Base-by-base conservation (phyloP, 306 rosid genomes). In the Malus domestica region DNA sequence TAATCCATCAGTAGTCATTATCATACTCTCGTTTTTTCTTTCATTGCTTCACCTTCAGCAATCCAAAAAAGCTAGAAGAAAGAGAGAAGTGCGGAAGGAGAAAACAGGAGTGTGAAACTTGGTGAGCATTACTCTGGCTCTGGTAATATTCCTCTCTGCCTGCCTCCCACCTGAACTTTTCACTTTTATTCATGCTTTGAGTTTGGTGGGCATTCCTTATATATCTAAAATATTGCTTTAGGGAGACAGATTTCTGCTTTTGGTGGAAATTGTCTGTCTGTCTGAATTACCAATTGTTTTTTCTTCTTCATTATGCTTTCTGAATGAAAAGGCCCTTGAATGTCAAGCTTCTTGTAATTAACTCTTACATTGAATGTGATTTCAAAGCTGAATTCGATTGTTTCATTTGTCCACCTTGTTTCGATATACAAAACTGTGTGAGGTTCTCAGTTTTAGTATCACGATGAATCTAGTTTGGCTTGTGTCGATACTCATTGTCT, bases 381-480 rank as follows among this genome's bases (percentile, higher is more conserved):
- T 3, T 70, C 46, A 12, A 25, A 45, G 5, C n/a, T 57, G n/a
- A 71, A 6, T 11, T 54, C 35, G 10, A 35, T 72, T 32, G 67
- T 72, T 57, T n/a, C 9, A 55, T 55, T 38, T 38, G 38, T 38
- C 54, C 55, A 35, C 58, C 22, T 19, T 38, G 13, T 72, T 35
- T 8, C 1, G 9, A 33, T 6, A 55, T 52, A 71, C 8, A 32
- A 72, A 57, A 66, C 75, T 46, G 33, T 27, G 63, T 16, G 19
- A 57, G 76, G 52, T 20, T n/a, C 64, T 40, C 4, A 42, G 57
- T 38, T 45, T 3, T 35, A 76, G 44, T 54, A 46, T 29, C 70
- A 29, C 67, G 62, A 81, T 85, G 88, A 83, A 71, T 65, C 54
- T 75, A 42, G 54, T 74, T 59, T 83, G 81, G 86, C 75, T 74